Conservation (phyloP, 2,329 filamentous ascomycete genomes). For the Sordariomycetes sp. region DNA sequence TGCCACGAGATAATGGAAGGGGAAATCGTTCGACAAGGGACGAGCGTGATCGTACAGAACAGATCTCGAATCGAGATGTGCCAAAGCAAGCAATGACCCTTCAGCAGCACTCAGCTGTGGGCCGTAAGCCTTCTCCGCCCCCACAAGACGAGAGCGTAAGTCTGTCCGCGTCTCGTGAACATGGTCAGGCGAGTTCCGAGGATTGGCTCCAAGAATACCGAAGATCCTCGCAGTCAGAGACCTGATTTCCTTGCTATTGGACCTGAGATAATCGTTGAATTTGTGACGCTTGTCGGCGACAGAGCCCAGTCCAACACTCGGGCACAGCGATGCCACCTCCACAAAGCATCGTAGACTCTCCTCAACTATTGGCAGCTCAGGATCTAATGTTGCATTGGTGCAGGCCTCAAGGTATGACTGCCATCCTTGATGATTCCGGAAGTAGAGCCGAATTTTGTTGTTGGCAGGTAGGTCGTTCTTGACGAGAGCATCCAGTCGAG, state of each 20-base stretch:
- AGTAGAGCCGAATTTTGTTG: conserved; percentile 44
- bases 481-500: conserved; percentile 64
- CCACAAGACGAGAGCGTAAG: conserved; percentile 33
- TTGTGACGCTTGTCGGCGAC: conserved; percentile 39
- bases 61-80: conserved; percentile 31
- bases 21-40: conserved; percentile 16
- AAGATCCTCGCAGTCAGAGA: conserved; percentile 59
- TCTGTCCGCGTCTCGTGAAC: conserved; percentile 13
- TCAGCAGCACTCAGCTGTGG: conserved; percentile 35
- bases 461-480: conserved; percentile 60
- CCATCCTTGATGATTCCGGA: conserved; percentile 33
- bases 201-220: conserved; percentile 68
- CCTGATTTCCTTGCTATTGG: conserved; percentile 63
- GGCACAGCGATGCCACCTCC: conserved; percentile 39
- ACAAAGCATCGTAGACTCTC: conserved; percentile 43
- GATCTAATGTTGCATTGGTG: conserved; percentile 45
- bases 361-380: conserved; percentile 30
- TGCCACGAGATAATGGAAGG: conserved; percentile 20
- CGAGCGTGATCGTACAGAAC: conserved; percentile 30
- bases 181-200: conserved; percentile 25
- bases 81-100: conserved; percentile 35
- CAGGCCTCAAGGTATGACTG: conserved; percentile 39
- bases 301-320: conserved; percentile 39
- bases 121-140: conserved; percentile 30
- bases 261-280: conserved; percentile 53